Conservation (phyloP, 371 early-diverging fungal species). For the Mucor irregularis region DNA sequence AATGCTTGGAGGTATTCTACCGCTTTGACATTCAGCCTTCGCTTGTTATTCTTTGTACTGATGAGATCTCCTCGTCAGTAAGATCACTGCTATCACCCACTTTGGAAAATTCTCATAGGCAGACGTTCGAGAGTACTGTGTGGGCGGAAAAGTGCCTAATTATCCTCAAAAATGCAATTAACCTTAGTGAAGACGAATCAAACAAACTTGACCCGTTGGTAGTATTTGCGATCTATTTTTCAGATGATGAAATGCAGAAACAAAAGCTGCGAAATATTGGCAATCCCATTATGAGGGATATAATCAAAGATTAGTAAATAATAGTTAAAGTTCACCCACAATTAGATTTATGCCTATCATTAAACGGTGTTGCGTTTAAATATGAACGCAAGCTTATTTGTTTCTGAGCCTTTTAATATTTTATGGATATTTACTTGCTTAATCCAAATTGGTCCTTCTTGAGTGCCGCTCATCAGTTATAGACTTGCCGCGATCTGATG, state of each 20-base stretch:
- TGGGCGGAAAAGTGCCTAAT: conserved; percentile 8
- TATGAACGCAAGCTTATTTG: conserved; percentile 15
- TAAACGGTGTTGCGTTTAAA: no score
- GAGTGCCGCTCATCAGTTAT: conserved; percentile 15
- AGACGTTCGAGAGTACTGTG: conserved; percentile 4
- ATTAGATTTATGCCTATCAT: no score
- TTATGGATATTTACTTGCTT: conserved; percentile 10
- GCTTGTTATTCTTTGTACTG: conserved; percentile 12
- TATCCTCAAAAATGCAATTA: conserved; percentile 9
- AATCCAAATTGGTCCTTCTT: conserved; percentile 16
- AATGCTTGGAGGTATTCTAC: conserved; percentile 7
- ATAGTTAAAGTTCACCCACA: no score
- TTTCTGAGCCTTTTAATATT: conserved; percentile 14
- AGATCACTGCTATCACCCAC: background rate
- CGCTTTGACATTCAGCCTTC: conserved; percentile 6
- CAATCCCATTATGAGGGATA: no score
- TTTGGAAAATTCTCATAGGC: background rate
- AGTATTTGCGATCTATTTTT: no score
- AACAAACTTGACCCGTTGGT: conserved; percentile 3
- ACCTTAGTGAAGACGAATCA: conserved; percentile 6
- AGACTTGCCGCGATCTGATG: no score
- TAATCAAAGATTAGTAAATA: no score
- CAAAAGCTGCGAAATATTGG: no score
- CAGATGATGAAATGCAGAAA: no score
- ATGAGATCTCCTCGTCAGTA: conserved; percentile 5